Percentiles rank a stretch among this genome's conserved stretches.
These are phyloP conservation scores for Tetracladium setigerum DNA, from an alignment of 495 filamentous ascomycete species.

Conservation along the genomic window DNA sequence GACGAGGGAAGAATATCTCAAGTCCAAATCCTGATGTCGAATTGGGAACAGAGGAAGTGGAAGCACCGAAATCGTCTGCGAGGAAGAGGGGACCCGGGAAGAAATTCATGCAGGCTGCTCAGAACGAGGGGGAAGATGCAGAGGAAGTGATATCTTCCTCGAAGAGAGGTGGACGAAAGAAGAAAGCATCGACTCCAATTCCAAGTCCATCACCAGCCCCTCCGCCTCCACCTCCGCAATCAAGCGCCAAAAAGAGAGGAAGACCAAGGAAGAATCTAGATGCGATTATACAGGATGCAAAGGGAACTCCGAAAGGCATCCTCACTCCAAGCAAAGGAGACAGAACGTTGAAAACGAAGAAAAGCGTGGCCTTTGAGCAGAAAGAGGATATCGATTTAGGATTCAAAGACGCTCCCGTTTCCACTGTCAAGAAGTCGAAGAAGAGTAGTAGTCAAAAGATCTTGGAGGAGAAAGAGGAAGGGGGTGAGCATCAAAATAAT, in stretches of 20 bases:
- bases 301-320: slow-evolving; percentile 11
- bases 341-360: slow-evolving; percentile 4
- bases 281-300: background rate
- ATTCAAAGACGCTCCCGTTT: slow-evolving; percentile 19
- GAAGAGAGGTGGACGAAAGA: background rate
- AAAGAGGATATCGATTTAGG: slow-evolving; percentile 15
- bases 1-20: background rate
- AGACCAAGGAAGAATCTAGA: slow-evolving; percentile 5
- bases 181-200: background rate
- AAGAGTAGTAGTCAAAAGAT: background rate
- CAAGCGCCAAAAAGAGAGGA: slow-evolving; percentile 2
- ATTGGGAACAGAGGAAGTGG: background rate
- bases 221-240: background rate
- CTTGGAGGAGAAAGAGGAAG: background rate
- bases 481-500: background rate
- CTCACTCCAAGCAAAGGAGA: slow-evolving; percentile 19
- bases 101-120: slow-evolving; percentile 2
- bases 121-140: background rate
- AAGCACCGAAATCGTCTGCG: background rate
- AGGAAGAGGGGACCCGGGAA: slow-evolving; percentile 7
- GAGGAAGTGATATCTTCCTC: background rate
- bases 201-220: background rate
- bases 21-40: background rate
- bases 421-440: slow-evolving; percentile 1
- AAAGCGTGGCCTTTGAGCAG: slow-evolving; percentile 16